Percentiles rank a stretch among this genome's conserved stretches.
Evolutionary conservation across 2,329 filamentous ascomycete species (phyloP).

Genomic region (Trichoderma simmonsii): DNA sequence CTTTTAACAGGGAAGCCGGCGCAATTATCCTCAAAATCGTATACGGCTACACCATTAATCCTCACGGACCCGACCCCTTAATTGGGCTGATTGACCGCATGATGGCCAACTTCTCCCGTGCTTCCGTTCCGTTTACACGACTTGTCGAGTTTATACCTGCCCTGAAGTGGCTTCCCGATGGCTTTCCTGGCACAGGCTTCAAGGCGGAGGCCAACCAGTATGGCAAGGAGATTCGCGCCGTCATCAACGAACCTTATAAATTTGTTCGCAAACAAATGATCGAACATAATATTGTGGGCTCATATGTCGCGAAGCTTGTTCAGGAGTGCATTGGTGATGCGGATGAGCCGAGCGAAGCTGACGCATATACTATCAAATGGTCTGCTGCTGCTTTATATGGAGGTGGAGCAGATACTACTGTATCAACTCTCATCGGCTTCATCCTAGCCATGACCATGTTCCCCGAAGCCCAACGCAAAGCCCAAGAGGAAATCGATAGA

Average conservation of each 20-base stretch:
- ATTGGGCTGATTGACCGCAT: slow-evolving; percentile 24
- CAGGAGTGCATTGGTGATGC: background rate
- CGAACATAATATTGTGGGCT: background rate
- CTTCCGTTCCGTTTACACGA: slow-evolving; percentile 23
- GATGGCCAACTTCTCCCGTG: slow-evolving; percentile 24
- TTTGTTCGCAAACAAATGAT: background rate
- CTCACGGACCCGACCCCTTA: slow-evolving; percentile 24
- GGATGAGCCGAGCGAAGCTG: background rate
- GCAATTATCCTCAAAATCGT: slow-evolving; percentile 22
- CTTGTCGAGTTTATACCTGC: slow-evolving; percentile 27
- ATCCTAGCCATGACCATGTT: slow-evolving; percentile 18
- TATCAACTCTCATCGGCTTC: background rate
- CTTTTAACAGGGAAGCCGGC: slow-evolving; percentile 21
- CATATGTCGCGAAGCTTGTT: background rate
- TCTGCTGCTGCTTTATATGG: background rate
- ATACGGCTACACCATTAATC: slow-evolving; percentile 27
- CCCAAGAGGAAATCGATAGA: slow-evolving; percentile 20
- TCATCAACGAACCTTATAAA: background rate
- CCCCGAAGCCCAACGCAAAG: slow-evolving; percentile 17
- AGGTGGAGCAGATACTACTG: slow-evolving; percentile 15
- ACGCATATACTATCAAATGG: background rate
- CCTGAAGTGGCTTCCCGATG: slow-evolving; percentile 25
- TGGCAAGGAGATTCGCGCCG: background rate
- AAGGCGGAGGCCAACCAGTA: slow-evolving; percentile 21
- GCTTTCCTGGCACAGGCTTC: slow-evolving; percentile 26